Evolutionary conservation across 2,329 filamentous ascomycete species (phyloP), one percentile per base, ranked within the genome.

Genomic region (Cercospora zeina): DNA sequence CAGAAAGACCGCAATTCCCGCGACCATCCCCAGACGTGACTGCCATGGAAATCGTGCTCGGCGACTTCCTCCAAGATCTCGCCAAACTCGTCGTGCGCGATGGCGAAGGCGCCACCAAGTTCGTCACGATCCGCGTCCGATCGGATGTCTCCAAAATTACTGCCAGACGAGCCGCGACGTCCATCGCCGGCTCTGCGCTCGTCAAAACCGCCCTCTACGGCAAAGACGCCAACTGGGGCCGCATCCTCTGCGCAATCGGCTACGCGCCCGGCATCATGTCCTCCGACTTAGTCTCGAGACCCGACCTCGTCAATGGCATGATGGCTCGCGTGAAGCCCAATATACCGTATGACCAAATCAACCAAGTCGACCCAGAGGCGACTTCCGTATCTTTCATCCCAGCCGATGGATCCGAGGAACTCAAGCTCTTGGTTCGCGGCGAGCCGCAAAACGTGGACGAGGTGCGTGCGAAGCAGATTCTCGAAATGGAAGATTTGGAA

Each of bases 191-290:
- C 55, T 96, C 92, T 0, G 91, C 95, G 8, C 85, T 99, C 11
- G 95, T 99, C 70, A 99, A 99, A 82, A 99, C 95, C 0, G 95
- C 95, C 0, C 82, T 99, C 42, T 99, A 99, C 77, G 95, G 95
- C 67, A 91, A 92, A 75, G 95, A 99, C 75, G 95, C 95, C 16
- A 99, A 99, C 81, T 99, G 95, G 95, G 95, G 95, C 34, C 91
- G 95, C 59, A 96, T 99, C 65, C 83, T 97, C 30, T 97, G 95
- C 76, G 93, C 95, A 0, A 92, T 93, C 4, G 95, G 95, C 2
- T 97, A 97, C 74, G 81, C 84, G 0, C 82, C 83, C 62, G 85
- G 87, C 0, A 85, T 89, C 64, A 72, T 73, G 63, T 14, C 51
- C 14, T 64, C 65, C n/a, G 16, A 21, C 1, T 79, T 66, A 50